A percentile compares a stretch with the other conserved stretches of the same genome.
Evolutionary conservation across 768 basidiomycete genomes (phyloP).

Genomic region (Macrolepiota albuminosa): DNA sequence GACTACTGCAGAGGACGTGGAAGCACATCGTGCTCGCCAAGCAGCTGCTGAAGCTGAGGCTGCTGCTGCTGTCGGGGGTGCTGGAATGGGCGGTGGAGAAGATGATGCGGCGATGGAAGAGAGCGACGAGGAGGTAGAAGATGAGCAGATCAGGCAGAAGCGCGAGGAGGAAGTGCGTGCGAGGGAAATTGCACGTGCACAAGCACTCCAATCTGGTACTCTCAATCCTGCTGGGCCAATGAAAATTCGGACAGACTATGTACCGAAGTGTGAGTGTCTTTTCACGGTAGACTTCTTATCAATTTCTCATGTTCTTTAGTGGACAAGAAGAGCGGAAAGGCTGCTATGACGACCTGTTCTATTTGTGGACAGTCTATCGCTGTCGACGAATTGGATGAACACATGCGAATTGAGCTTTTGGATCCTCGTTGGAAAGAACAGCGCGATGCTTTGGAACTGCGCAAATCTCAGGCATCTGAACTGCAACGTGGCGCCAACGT

Average conservation of each 20-base stretch:
- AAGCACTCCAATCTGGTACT: conserved; percentile 75
- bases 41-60: conserved; percentile 85
- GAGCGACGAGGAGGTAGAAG: conserved; percentile 76
- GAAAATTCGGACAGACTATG: conserved; percentile 96
- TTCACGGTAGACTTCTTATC: background rate
- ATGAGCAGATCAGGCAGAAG: conserved; percentile 51
- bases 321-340: conserved; percentile 58
- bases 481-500: conserved; percentile 91
- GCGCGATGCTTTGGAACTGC: conserved; percentile 81
- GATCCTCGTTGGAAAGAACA: conserved; percentile 99
- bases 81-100: conserved; percentile 43
- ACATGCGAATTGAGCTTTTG: conserved; percentile 96
- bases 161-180: conserved; percentile 69
- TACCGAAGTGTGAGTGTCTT: conserved; percentile 73
- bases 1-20: conserved; percentile 81
- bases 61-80: conserved; percentile 70
- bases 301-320: conserved; percentile 36
- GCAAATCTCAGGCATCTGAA: conserved; percentile 86
- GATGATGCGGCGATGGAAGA: conserved; percentile 80
- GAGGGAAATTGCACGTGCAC: conserved; percentile 70
- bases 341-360: conserved; percentile 80
- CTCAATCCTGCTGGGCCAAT: conserved; percentile 73
- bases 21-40: conserved; percentile 75
- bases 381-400: conserved; percentile 92
- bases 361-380: conserved; percentile 97